Conservation (phyloP, 1,284 basidiomycete genomes). For the Boletus smithii region DNA sequence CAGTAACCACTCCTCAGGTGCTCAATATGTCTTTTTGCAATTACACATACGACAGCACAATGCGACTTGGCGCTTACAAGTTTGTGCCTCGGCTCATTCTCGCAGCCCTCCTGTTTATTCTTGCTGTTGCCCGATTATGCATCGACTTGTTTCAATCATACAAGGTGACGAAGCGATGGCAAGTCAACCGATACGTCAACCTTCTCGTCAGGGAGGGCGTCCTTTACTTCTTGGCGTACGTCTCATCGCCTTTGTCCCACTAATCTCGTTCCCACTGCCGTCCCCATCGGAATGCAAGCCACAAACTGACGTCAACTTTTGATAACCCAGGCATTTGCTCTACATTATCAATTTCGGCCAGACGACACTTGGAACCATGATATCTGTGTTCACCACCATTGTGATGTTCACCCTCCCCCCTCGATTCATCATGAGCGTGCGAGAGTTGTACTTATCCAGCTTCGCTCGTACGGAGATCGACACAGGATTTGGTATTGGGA, state of each 20-base stretch:
- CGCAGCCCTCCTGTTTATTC: conserved; percentile 16
- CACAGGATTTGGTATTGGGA: conserved; percentile 17
- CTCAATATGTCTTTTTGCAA: conserved; percentile 21
- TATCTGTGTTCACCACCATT: not conserved
- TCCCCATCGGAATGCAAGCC: not conserved
- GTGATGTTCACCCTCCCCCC: conserved; percentile 18
- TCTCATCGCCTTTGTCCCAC: not conserved
- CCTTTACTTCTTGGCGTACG: conserved; percentile 13
- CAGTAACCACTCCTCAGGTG: conserved; percentile 15
- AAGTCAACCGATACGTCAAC: conserved; percentile 13
- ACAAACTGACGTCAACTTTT: not conserved
- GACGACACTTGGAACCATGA: not conserved
- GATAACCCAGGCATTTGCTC: conserved; percentile 16
- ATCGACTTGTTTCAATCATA: conserved; percentile 16
- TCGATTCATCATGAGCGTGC: conserved; percentile 22
- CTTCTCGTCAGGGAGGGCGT: conserved; percentile 16
- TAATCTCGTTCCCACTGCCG: not conserved
- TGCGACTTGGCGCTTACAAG: conserved; percentile 14
- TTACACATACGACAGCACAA: not conserved
- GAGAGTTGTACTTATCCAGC: conserved; percentile 9
- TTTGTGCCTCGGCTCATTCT: conserved; percentile 18
- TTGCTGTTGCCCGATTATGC: conserved; percentile 11
- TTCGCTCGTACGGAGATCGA: conserved; percentile 7
- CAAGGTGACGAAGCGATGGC: conserved; percentile 11
- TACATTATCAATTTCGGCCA: conserved; percentile 9